phyloP scores from a whole-genome alignment of 2,329 filamentous ascomycete species.

The Gyromitra esculenta region DNA sequence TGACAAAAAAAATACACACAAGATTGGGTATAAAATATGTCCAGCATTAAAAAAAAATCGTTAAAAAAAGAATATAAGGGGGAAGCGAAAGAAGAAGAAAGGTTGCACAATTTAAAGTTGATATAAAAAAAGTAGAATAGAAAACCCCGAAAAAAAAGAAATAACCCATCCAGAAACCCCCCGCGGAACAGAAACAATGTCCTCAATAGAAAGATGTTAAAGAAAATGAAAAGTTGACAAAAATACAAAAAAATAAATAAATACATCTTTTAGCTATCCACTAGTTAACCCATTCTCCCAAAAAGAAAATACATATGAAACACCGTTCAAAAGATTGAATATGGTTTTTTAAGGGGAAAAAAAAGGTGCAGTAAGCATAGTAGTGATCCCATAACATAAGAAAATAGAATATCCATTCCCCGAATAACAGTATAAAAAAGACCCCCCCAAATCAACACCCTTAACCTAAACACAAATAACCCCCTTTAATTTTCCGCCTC shows the following conservation, averaged over 20 bases:
- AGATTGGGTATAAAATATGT: slow-evolving; percentile 20
- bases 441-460: slow-evolving; percentile 42
- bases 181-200: not conserved
- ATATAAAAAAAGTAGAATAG: slow-evolving; percentile 5
- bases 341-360: slow-evolving; percentile 27
- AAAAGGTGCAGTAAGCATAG: slow-evolving; percentile 43
- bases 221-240: slow-evolving; percentile 6
- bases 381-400: slow-evolving; percentile 43
- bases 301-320: slow-evolving; percentile 30
- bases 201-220: not conserved
- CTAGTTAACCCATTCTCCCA: not conserved
- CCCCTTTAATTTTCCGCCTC: slow-evolving; percentile 26
- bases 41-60: slow-evolving; percentile 25
- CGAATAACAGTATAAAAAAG: slow-evolving; percentile 19
- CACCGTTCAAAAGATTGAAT: slow-evolving; percentile 18
- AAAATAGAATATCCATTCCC: slow-evolving; percentile 37
- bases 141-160: slow-evolving; percentile 16
- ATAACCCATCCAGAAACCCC: slow-evolving; percentile 11
- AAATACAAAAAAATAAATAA: slow-evolving; percentile 24
- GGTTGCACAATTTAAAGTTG: not conserved
- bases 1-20: slow-evolving; percentile 14
- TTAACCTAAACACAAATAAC: slow-evolving; percentile 46
- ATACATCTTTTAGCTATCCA: slow-evolving; percentile 1
- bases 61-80: slow-evolving; percentile 18
- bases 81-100: slow-evolving; percentile 2